Base-by-base conservation (phyloP, 2,329 filamentous ascomycete genomes). In the Dactylella cylindrospora region DNA sequence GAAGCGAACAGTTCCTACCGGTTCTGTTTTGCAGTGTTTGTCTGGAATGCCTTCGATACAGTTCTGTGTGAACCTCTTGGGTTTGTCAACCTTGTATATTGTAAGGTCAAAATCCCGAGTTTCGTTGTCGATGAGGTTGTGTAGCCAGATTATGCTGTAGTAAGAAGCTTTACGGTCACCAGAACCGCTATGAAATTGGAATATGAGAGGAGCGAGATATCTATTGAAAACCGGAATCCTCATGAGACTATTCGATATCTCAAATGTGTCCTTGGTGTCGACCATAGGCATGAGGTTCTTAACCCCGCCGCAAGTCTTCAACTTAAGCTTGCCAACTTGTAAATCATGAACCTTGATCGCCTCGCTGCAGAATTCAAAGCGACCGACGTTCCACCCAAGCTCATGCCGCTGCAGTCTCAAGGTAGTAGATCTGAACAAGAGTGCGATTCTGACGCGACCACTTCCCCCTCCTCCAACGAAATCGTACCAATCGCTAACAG, bases 331-430 rank as follows among this genome's bases (percentile, higher is more conserved):
- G 12, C 51, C 51, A 5, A 32, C 49, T 40, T 64, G 50, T 5
- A 55, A 19, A 68, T 85, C 90, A 39, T 79, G 79, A 10, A 78
- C 74, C 0, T 86, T 82, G 0, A 97, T 83, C 12, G 77, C 79
- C 40, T 88, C 79, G 0, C 85, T 87, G 0, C 80, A 75, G 71
- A 97, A 95, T 70, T 95, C 86, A 70, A 97, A 95, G 0, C 91
- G 95, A 28, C 93, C 93, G 36, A 97, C 88, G 64, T 96, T 89
- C 88, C 91, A 98, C 6, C 93, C 90, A 3, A 96, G 80, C 73
- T 95, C 86, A 35, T 83, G 76, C 0, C 86, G 86, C 17, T 90
- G 90, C 1, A 97, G 78, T 38, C 83, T 83, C 49, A 91, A 85
- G 72, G 96, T 90, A 31, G 95, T 82, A 22, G 88, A 91, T 20